A percentile compares a stretch with the other conserved stretches of the same genome.
phyloP scores from a whole-genome alignment of 305 asterid species.

The Caryopteris hybrid region DNA sequence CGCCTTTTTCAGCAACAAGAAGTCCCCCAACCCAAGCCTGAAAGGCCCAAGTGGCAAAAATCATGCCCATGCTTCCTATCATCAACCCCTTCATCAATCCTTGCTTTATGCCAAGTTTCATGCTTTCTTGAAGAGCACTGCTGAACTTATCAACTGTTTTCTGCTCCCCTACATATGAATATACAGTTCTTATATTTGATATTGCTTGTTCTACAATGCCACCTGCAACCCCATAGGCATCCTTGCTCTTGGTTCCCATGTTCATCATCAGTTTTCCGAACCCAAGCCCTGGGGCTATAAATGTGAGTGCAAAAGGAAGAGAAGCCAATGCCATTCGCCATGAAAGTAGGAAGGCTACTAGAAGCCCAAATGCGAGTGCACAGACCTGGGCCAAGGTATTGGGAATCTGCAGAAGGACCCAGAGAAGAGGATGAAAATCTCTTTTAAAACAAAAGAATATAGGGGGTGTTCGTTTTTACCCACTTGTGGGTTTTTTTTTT shows the following conservation, averaged over 20 bases:
- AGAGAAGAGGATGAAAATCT: not conserved
- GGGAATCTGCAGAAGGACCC: conserved; percentile 46
- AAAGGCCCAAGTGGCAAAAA: conserved; percentile 53
- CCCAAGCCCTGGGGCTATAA: conserved; percentile 40
- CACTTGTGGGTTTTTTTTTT: not conserved
- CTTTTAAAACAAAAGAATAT: not conserved
- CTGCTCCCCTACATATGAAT: conserved; percentile 54
- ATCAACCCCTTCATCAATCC: conserved; percentile 58
- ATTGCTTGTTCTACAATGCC: conserved; percentile 55
- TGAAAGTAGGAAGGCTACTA: conserved; percentile 47
- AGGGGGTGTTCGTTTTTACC: not conserved
- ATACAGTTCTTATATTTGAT: conserved; percentile 52
- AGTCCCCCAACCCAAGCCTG: conserved; percentile 61
- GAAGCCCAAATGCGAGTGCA: conserved; percentile 26
- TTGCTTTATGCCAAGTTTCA: conserved; percentile 52
- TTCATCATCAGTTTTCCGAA: conserved; percentile 43
- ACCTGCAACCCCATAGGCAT: conserved; percentile 55
- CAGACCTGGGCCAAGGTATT: conserved; percentile 40
- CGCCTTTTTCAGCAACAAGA: conserved; percentile 46
- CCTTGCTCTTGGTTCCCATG: conserved; percentile 32
- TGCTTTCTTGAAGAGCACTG: conserved; percentile 35
- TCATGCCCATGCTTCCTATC: conserved; percentile 58
- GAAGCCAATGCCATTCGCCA: conserved; percentile 56
- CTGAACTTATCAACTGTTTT: conserved; percentile 41
- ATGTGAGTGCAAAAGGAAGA: conserved; percentile 40